Evolutionary conservation across 2,329 filamentous ascomycete genomes (phyloP).

Genomic region (Balansia obtecta): DNA sequence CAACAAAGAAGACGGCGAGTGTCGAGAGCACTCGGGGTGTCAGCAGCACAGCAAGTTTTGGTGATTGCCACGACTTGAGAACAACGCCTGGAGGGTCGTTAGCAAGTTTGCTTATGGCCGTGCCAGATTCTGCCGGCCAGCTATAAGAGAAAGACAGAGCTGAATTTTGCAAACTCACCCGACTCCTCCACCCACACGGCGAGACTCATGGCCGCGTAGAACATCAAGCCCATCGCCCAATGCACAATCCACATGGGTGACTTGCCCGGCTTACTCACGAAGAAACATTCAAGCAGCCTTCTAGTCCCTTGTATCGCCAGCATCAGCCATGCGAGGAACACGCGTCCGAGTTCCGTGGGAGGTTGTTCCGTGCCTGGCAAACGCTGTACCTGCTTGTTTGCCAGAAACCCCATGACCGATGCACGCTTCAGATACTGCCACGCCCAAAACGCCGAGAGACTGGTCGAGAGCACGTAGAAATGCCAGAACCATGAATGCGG

Average conservation of each 20-base stretch:
- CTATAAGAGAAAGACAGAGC: neutral
- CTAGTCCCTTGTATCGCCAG: slow-evolving; percentile 65
- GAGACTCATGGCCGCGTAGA: slow-evolving; percentile 62
- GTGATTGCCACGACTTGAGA: slow-evolving; percentile 20
- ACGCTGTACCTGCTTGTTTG: slow-evolving; percentile 20
- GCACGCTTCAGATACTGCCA: slow-evolving; percentile 48
- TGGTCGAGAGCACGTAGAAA: slow-evolving; percentile 67
- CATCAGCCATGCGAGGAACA: slow-evolving; percentile 55
- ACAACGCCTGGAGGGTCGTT: slow-evolving; percentile 16
- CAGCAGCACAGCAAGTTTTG: slow-evolving; percentile 8
- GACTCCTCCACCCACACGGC: slow-evolving; percentile 77
- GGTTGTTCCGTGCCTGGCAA: slow-evolving; percentile 4
- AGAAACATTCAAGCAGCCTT: slow-evolving; percentile 63
- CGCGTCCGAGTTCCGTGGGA: slow-evolving; percentile 46
- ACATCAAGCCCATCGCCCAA: slow-evolving; percentile 66
- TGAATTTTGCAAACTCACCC: slow-evolving; percentile 32
- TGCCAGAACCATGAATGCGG: slow-evolving; percentile 84
- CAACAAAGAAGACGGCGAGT: slow-evolving; percentile 52
- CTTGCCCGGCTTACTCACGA: slow-evolving; percentile 45
- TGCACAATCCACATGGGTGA: slow-evolving; percentile 79
- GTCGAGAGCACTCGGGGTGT: slow-evolving; percentile 28
- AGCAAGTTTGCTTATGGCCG: neutral
- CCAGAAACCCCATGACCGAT: slow-evolving; percentile 34
- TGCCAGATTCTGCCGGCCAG: neutral
- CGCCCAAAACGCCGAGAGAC: slow-evolving; percentile 63